Evolutionary conservation across 1,139 yeast species (phyloP), one percentile per base, ranked within the genome.

Genomic region (Geotrichum citri-aurantii): DNA sequence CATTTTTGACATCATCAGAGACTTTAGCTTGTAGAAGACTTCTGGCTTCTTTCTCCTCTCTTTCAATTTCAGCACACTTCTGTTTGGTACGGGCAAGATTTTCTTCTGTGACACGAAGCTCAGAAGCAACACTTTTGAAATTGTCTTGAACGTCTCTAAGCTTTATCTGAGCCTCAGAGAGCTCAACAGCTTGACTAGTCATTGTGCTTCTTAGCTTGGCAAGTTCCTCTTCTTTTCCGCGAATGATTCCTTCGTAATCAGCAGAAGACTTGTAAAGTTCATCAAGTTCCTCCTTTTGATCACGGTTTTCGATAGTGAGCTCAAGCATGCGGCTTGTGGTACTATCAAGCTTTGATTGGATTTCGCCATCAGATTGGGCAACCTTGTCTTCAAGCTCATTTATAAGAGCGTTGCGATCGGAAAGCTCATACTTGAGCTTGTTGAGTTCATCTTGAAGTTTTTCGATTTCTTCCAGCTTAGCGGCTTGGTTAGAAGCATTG

Each of bases 251-350:
- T 52, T 69, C 76, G 55, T 75, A 71, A 50, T 74, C 75, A 1
- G 70, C 63, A 10, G 77, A 72, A 1, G 79, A 74, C 27, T 69
- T 69, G 56, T 76, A 76, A 14, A 76, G 65, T 2, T 70, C 65
- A 54, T 73, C 67, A 50, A 79, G 61, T 69, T 79, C 73, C 23
- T 52, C 55, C 26, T 33, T 24, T 72, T 14, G 75, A 21, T 71
- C 75, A 23, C 73, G 72, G 65, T 84, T 85, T 64, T 82, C 88
- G 68, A 53, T 70, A 11, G 79, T 73, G 47, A 84, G 72, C 12
- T 77, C 75, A 60, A 77, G 75, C 52, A 81, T 68, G 54, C 79
- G 77, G 58, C 76, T 68, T 63, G 68, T 76, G 31, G 74, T 63
- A 10, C 71, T 66, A 6, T 68, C 65, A 12, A 57, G 44, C 6